Conservation (phyloP, 176 grass and related monocot genomes). For the Avena insularis region DNA sequence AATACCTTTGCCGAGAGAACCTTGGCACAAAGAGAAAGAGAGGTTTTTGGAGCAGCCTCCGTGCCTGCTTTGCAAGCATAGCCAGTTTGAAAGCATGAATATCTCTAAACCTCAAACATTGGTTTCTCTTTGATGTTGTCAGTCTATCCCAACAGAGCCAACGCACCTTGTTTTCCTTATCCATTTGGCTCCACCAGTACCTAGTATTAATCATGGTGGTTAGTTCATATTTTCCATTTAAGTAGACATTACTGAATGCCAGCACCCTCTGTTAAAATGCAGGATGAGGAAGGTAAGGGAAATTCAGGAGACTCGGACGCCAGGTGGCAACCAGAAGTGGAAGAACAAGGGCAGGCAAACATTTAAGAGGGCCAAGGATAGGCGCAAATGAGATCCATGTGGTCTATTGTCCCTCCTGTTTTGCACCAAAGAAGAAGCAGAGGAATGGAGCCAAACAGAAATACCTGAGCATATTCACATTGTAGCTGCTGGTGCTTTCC, state of each 20-base stretch:
- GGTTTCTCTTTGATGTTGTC: no score
- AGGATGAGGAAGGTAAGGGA: conserved; percentile 86
- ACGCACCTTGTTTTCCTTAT: no score
- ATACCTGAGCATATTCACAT: background rate
- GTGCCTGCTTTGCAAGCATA: no score
- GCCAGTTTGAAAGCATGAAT: no score
- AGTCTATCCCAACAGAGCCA: no score
- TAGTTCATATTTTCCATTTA: background rate
- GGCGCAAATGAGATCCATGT: conserved; percentile 47
- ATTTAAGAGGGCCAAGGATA: conserved; percentile 77
- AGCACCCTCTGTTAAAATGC: conserved; percentile 37
- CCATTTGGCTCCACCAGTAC: no score
- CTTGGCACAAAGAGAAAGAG: no score
- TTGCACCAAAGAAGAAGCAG: background rate
- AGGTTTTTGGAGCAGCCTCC: no score
- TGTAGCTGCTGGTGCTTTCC: background rate
- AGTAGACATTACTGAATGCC: conserved; percentile 1
- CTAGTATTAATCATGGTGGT: no score
- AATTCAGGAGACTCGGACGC: conserved; percentile 59
- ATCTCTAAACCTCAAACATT: no score
- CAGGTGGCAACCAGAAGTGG: conserved; percentile 78
- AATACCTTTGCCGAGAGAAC: no score
- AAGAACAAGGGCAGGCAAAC: conserved; percentile 75
- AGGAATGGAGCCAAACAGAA: background rate
- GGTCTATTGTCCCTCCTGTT: background rate